Conservation (phyloP, 768 basidiomycete species). For the Boletus speciosus region DNA sequence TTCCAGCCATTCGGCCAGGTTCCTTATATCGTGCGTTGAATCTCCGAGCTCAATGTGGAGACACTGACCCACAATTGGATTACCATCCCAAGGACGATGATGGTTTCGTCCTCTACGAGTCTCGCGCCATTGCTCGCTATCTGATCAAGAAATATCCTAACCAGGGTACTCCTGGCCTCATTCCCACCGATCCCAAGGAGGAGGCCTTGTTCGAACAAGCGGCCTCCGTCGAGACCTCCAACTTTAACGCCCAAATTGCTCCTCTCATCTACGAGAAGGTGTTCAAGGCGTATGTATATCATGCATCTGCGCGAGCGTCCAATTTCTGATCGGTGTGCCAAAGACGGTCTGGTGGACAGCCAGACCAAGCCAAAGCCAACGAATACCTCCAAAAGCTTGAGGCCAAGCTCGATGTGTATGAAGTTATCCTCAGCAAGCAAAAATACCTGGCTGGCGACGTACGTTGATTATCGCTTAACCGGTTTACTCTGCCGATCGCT, state of each 20-base stretch:
- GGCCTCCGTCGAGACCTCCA: slow-evolving; percentile 44
- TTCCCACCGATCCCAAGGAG: slow-evolving; percentile 42
- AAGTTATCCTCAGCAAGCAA: slow-evolving; percentile 50
- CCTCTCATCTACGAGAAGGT: slow-evolving; percentile 46
- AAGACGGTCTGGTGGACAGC: slow-evolving; percentile 19
- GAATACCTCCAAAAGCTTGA: slow-evolving; percentile 21
- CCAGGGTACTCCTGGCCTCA: slow-evolving; percentile 45
- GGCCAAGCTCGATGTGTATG: slow-evolving; percentile 48
- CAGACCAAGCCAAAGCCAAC: slow-evolving; percentile 21
- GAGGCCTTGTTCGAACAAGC: slow-evolving; percentile 32
- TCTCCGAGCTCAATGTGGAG: too few relatives aligned
- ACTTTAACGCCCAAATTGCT: slow-evolving; percentile 46
- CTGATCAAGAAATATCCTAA: slow-evolving; percentile 50
- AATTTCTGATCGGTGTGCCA: background rate
- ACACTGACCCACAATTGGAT: background rate
- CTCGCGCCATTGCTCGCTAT: slow-evolving; percentile 60
- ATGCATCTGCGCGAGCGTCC: too few relatives aligned
- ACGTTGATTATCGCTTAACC: slow-evolving; percentile 7
- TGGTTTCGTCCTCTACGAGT: slow-evolving; percentile 60
- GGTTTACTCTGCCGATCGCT: background rate
- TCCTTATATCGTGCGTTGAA: slow-evolving; percentile 38
- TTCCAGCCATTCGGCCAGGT: slow-evolving; percentile 60
- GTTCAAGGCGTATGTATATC: slow-evolving; percentile 44
- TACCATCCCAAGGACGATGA: slow-evolving; percentile 47
- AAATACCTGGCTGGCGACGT: slow-evolving; percentile 58